Evolutionary conservation across 2,329 filamentous ascomycete species (phyloP), one percentile per base, ranked within the genome.

Genomic region (Ascochyta pisi): DNA sequence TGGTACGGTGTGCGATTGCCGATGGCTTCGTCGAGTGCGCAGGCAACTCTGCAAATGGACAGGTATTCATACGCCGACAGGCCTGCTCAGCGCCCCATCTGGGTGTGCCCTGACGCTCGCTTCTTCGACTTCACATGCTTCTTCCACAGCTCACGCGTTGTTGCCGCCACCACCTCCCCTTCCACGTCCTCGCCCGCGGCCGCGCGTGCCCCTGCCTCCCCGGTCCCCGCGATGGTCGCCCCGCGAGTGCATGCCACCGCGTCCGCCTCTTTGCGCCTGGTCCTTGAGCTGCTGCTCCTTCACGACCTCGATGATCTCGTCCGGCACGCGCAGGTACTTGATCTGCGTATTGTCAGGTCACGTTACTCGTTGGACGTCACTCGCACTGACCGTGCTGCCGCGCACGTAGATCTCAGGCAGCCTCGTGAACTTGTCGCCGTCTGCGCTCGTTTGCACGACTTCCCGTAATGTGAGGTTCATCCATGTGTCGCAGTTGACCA

Each of bases 401-500:
- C 96, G 90, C 47, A 99, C 91, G 73, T 99, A 99, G 55, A 94
- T 92, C 76, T 99, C 96, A 33, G 92, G 89, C 77, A 99, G 81
- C 72, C 92, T 85, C 77, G 92, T 89, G 78, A 99, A 99, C 74
- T 90, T 93, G 78, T 98, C 93, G 61, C 92, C 95, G 71, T 98
- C 94, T 23, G 94, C 88, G 74, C 90, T 96, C 16, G 95, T 98
- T 79, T 98, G 94, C 33, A 98, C 91, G 22, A 99, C 96, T 77
- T 98, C 95, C 78, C 95, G 96, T 65, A 99, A 80, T 2, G 94
- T 98, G 67, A 99, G 82, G 80, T 99, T 99, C 95, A 99, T 99
- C 92, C 95, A 99, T 44, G 94, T 99, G 77, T 99, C 95, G 86
- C 94, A 99, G 77, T 89, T 92, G 76, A 97, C 90, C 57, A 99